Evolutionary conservation across 495 filamentous ascomycete genomes (phyloP), one percentile per base, ranked within the genome.

Genomic region (Penicillium egyptiacum): DNA sequence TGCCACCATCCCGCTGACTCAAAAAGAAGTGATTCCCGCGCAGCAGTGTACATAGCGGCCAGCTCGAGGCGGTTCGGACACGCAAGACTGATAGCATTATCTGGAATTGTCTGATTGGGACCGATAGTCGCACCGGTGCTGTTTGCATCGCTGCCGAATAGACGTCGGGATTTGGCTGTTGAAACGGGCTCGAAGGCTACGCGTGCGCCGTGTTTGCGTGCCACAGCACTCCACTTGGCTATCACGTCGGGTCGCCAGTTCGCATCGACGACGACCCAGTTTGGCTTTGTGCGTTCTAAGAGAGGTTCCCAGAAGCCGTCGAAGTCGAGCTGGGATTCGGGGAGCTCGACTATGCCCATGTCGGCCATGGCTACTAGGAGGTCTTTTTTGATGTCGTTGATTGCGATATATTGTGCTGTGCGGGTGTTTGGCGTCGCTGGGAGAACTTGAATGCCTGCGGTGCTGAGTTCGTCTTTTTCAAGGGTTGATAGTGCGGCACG

Each of bases 161-260:
- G 70, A 4, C 86, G 77, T 9, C 80, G 73, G 8, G 89, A 81
- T 70, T 98, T 98, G 43, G 80, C 82, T 3, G 79, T 79, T 3
- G 90, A 94, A 10, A 97, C 95, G n/a, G 94, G 94, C 68, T 98
- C 94, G 60, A 92, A 95, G 16, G 87, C 87, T n/a, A 91, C 79
- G 3, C 77, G 74, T 8, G 83, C 78, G 16, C 74, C 73, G 53
- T 79, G 62, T 44, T 70, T 69, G 52, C 80, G 81, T 26, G 77
- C 88, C n/a, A 83, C 64, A 9, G 69, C 55, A 35, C 86, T 71
- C 88, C 87, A 91, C 45, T 79, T 77, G 31, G 75, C 74, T 14
- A 93, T 78, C 25, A 85, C 79, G 31, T 68, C 60, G 2, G 83
- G 75, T 28, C 79, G 75, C 90, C 91, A 96, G 65, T 96, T 96